Conservation (phyloP, 352 stramenopile genomes). For the Peronospora destructor region DNA sequence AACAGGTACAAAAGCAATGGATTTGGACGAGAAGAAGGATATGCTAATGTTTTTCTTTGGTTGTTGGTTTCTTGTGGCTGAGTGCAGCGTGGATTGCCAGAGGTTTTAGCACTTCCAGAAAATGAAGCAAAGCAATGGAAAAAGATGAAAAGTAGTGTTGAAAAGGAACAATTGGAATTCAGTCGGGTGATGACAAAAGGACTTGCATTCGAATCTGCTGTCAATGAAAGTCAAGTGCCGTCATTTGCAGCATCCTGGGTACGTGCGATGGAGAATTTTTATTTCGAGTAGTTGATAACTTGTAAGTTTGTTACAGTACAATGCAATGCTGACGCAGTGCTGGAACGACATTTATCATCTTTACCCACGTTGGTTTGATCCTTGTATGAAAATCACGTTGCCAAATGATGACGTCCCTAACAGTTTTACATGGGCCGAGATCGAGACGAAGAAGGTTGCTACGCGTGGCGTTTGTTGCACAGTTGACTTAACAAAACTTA, state of each 20-base stretch:
- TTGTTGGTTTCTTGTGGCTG: not conserved
- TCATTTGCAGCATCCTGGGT: slow-evolving; percentile 27
- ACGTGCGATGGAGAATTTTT: not conserved
- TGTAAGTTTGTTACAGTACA: slow-evolving; percentile 23
- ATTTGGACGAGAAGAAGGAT: slow-evolving; percentile 12
- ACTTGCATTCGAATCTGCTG: slow-evolving; percentile 15
- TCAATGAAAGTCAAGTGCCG: slow-evolving; percentile 14
- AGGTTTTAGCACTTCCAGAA: slow-evolving; percentile 41
- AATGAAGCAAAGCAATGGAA: slow-evolving; percentile 37
- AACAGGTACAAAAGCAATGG: slow-evolving; percentile 29
- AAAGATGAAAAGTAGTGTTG: slow-evolving; percentile 30
- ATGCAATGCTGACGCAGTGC: slow-evolving; percentile 33
- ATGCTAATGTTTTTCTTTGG: slow-evolving; percentile 3
- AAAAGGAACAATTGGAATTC: slow-evolving; percentile 33
- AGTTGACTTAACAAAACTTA: slow-evolving; percentile 11
- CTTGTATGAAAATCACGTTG: slow-evolving; percentile 30
- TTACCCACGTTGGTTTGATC: slow-evolving; percentile 58
- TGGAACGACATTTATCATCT: slow-evolving; percentile 58
- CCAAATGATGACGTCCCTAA: slow-evolving; percentile 2
- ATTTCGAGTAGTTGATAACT: not conserved
- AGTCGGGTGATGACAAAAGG: slow-evolving; percentile 20
- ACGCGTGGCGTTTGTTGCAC: slow-evolving; percentile 23
- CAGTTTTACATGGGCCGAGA: not conserved
- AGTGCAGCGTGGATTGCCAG: slow-evolving; percentile 46
- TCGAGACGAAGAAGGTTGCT: slow-evolving; percentile 46